A percentile compares a stretch with the other conserved stretches of the same genome.
Conservation (phyloP, 176 grass and related monocot genomes). For the Carex cristatella region DNA sequence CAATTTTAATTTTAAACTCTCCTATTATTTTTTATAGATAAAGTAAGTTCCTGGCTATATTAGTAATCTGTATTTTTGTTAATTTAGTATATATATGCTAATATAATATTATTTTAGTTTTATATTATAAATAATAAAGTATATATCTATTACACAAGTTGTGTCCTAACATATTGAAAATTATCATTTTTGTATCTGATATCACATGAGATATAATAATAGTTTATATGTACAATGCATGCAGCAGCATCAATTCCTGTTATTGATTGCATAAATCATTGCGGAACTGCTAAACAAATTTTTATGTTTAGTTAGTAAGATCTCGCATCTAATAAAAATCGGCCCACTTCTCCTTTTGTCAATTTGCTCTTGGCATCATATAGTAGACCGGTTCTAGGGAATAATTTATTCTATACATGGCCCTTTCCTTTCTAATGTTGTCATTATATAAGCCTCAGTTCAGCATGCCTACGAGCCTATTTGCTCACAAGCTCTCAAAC, state of each 20-base stretch:
- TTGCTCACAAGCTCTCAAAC: conserved; percentile 13
- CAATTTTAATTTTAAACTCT: background rate
- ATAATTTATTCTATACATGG: background rate
- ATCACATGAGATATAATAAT: background rate
- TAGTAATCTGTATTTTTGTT: background rate
- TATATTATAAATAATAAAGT: background rate
- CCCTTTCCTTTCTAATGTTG: background rate
- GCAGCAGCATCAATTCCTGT: background rate
- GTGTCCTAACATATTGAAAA: background rate
- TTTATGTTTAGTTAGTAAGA: too few species aligned
- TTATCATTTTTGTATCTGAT: background rate
- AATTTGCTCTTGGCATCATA: background rate
- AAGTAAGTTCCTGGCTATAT: too few species aligned
- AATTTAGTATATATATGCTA: background rate
- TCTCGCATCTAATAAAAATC: background rate
- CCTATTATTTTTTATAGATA: background rate
- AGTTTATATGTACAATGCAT: too few species aligned
- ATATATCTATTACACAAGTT: background rate
- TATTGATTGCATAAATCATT: background rate
- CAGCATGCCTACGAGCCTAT: background rate
- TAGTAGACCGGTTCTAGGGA: background rate
- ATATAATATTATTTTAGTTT: background rate
- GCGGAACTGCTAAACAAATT: background rate
- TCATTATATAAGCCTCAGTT: conserved; percentile 10
- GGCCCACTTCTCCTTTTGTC: background rate